Conservation (phyloP, 2,329 filamentous ascomycete species). For the Harringtonia lauricola region DNA sequence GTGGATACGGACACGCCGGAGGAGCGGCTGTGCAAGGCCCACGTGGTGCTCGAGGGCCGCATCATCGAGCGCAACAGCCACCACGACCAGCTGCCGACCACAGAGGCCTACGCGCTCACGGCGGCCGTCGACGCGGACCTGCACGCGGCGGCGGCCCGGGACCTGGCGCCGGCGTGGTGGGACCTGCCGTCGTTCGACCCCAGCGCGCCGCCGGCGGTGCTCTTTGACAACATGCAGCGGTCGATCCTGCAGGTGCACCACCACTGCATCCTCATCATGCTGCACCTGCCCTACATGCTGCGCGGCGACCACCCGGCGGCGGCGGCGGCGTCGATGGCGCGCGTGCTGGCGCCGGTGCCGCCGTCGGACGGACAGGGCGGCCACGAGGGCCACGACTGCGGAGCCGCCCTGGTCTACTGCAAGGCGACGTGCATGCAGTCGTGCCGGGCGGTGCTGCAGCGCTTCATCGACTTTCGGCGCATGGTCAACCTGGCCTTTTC, state of each 20-base stretch:
- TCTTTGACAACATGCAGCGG: slow-evolving; percentile 20
- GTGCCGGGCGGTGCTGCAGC: slow-evolving; percentile 36
- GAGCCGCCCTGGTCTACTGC: slow-evolving; percentile 26
- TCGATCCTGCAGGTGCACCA: slow-evolving; percentile 39
- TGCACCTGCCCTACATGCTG: slow-evolving; percentile 46
- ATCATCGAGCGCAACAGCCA: slow-evolving; percentile 41
- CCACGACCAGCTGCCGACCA: slow-evolving; percentile 16
- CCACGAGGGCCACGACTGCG: background rate
- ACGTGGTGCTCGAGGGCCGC: slow-evolving; percentile 28
- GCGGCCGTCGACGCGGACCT: slow-evolving; percentile 36
- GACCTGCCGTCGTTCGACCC: slow-evolving; percentile 20
- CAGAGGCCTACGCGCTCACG: slow-evolving; percentile 27
- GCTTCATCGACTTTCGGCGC: slow-evolving; percentile 35
- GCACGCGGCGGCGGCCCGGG: slow-evolving; percentile 22
- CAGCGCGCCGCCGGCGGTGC: slow-evolving; percentile 9
- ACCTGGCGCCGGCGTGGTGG: slow-evolving; percentile 39
- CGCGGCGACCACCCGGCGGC: slow-evolving; percentile 7
- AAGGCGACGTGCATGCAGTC: slow-evolving; percentile 36
- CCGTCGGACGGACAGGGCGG: background rate
- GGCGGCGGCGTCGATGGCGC: slow-evolving; percentile 20
- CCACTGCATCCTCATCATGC: slow-evolving; percentile 36
- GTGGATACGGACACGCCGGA: slow-evolving; percentile 21
- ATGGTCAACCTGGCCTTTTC: slow-evolving; percentile 25
- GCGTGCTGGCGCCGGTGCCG: background rate
- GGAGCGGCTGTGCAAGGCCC: slow-evolving; percentile 33